Evolutionary conservation across 1,284 basidiomycete genomes (phyloP).

Genomic region (Trichosporon sp.): DNA sequence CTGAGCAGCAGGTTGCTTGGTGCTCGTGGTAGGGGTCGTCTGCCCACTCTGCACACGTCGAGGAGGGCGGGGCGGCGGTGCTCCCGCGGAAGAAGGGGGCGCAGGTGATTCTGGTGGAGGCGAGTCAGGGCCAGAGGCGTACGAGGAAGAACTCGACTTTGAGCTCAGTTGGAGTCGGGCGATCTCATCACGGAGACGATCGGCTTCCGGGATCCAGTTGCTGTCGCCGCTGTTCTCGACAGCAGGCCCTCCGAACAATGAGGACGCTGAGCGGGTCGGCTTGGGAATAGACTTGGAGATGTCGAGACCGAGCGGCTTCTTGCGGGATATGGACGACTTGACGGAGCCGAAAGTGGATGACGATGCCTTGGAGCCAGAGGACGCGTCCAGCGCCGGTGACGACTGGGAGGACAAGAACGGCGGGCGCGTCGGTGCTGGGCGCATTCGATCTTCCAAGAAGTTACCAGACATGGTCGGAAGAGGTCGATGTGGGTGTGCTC

Average conservation of each 20-base stretch:
- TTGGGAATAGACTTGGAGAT: conserved; percentile 44
- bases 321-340: conserved; percentile 42
- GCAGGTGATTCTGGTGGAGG: conserved; percentile 22
- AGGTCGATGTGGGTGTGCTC: not conserved
- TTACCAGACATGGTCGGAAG: conserved; percentile 3
- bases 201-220: conserved; percentile 49
- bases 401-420: not conserved
- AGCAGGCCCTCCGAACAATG: conserved; percentile 30
- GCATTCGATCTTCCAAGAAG: not conserved
- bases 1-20: conserved; percentile 2
- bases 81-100: conserved; percentile 6
- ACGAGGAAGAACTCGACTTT: conserved; percentile 53
- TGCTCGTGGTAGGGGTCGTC: conserved; percentile 13
- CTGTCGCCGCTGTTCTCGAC: conserved; percentile 9
- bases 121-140: conserved; percentile 20
- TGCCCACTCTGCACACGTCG: conserved; percentile 14
- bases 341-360: conserved; percentile 13
- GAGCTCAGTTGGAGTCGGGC: conserved; percentile 57
- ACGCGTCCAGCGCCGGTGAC: not conserved
- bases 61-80: conserved; percentile 16
- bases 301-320: conserved; percentile 45
- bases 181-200: conserved; percentile 49
- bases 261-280: conserved; percentile 14
- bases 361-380: not conserved
- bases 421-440: not conserved